Conservation (phyloP, 495 filamentous ascomycete genomes). For the Talaromyces adpressus region DNA sequence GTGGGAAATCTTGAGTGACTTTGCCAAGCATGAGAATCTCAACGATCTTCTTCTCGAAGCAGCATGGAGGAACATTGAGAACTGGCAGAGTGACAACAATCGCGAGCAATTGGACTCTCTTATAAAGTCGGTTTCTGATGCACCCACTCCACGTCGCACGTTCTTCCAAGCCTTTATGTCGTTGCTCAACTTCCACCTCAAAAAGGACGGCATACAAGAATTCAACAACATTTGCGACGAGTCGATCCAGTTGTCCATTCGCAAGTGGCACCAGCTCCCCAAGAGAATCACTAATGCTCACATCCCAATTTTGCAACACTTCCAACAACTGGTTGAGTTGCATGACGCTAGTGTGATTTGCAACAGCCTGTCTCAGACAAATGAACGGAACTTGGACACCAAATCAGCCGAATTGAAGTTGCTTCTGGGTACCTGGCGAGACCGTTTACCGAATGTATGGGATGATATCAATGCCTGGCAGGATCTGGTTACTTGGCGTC, state of each 20-base stretch:
- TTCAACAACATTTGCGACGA: conserved; percentile 91
- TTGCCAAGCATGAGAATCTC: conserved; percentile 98
- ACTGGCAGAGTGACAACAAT: conserved; percentile 78
- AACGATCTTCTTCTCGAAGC: conserved; percentile 95
- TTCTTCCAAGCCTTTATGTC: conserved; percentile 99
- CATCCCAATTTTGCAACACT: conserved; percentile 90
- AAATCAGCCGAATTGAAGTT: conserved; percentile 96
- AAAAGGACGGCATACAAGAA: conserved; percentile 70
- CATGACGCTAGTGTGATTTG: conserved; percentile 97
- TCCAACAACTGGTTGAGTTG: conserved; percentile 96
- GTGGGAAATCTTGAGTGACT: conserved; percentile 95
- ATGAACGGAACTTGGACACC: conserved; percentile 73
- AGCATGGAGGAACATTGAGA: conserved; percentile 88
- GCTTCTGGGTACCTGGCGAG: conserved; percentile 89
- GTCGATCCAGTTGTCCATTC: conserved; percentile 89
- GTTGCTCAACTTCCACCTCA: conserved; percentile 83
- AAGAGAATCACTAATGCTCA: conserved; percentile 91
- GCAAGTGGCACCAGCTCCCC: conserved; percentile 97
- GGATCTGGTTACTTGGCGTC: conserved; percentile 96
- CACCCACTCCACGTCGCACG: conserved; percentile 82
- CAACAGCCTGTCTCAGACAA: conserved; percentile 78
- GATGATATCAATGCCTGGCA: conserved; percentile 99
- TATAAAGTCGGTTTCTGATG: conserved; percentile 94
- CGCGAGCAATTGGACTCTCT: conserved; percentile 83
- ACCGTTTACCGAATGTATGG: conserved; percentile 94